Conservation (phyloP, 352 stramenopile genomes). For the Peronospora farinosa region DNA sequence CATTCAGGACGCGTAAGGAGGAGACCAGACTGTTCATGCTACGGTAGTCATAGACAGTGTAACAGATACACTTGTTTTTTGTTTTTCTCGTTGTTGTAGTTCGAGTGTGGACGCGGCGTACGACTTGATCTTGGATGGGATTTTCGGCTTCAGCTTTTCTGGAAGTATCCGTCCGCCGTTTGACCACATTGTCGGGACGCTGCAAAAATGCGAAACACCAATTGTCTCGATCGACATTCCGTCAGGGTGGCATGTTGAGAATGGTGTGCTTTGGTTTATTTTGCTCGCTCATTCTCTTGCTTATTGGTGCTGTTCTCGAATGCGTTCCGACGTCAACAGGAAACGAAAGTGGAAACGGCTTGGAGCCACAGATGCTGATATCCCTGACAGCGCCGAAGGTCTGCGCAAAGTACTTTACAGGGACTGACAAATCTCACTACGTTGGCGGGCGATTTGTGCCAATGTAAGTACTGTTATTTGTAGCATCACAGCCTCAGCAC, state of each 20-base stretch:
- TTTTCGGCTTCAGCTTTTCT: constrained; percentile 98
- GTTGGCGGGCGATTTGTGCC: constrained; percentile 94
- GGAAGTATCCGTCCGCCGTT: constrained; percentile 88
- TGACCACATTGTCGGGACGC: constrained; percentile 73
- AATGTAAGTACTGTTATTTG: constrained; percentile 45
- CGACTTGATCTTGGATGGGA: constrained; percentile 94
- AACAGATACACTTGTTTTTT: neutral
- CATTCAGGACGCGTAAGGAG: constrained; percentile 39
- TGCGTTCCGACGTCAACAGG: constrained; percentile 18
- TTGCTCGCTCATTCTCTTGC: neutral
- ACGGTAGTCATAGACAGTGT: neutral
- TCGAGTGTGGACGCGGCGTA: constrained; percentile 50
- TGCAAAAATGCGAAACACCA: constrained; percentile 53
- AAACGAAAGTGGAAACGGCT: constrained; percentile 65
- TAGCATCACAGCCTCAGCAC: neutral
- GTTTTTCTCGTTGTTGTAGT: constrained; percentile 17
- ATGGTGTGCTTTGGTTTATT: constrained; percentile 29
- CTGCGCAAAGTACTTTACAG: constrained; percentile 85
- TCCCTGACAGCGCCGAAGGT: constrained; percentile 97
- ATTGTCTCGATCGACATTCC: constrained; percentile 98
- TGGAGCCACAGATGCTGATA: constrained; percentile 91
- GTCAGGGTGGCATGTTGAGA: constrained; percentile 96
- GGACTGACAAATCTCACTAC: constrained; percentile 85
- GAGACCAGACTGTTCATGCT: constrained; percentile 2
- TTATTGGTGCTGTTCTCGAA: constrained; percentile 1